Percentiles rank a stretch among this genome's conserved stretches.
These are phyloP conservation scores for Euphrasia confusa DNA, from an alignment of 257 asterid genomes.

Conservation along the genomic window DNA sequence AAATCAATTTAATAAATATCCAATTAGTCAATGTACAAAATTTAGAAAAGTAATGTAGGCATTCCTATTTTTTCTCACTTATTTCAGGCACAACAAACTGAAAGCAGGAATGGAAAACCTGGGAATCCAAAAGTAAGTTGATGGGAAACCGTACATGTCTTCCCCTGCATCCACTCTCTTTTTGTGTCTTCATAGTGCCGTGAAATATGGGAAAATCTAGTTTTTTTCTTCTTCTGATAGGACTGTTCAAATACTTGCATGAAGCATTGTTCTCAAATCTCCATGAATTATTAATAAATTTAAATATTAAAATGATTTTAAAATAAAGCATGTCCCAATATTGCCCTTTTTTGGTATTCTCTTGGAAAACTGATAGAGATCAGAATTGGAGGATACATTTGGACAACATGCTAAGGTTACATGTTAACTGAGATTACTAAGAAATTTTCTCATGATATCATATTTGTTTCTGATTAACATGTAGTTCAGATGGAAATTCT, in stretches of 20 bases:
- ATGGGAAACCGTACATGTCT: slow-evolving; percentile 14
- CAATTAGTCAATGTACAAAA: slow-evolving; percentile 15
- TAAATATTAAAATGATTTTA: slow-evolving; percentile 7
- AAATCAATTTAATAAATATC: slow-evolving; percentile 16
- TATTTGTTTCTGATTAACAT: background rate
- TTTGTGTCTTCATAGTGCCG: background rate
- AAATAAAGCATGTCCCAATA: background rate
- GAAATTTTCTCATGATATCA: background rate
- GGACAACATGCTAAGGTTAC: background rate
- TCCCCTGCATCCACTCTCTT: background rate
- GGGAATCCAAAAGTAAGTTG: slow-evolving; percentile 71
- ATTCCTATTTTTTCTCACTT: slow-evolving; percentile 25
- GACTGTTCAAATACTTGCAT: slow-evolving; percentile 11
- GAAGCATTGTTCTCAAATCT: slow-evolving; percentile 7
- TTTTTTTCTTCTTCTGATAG: background rate
- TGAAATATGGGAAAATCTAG: slow-evolving; percentile 2
- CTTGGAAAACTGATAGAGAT: slow-evolving; percentile 16
- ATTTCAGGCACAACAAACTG: slow-evolving; percentile 71
- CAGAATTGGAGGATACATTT: slow-evolving; percentile 10
- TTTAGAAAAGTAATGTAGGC: slow-evolving; percentile 15
- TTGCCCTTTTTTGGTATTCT: slow-evolving; percentile 14
- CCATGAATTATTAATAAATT: background rate
- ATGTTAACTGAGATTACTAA: background rate
- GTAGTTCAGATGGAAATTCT: slow-evolving; percentile 1
- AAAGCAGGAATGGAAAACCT: slow-evolving; percentile 65